Base-by-base conservation (phyloP, 2,329 filamentous ascomycete species). In the Ceratocystis colombiana region DNA sequence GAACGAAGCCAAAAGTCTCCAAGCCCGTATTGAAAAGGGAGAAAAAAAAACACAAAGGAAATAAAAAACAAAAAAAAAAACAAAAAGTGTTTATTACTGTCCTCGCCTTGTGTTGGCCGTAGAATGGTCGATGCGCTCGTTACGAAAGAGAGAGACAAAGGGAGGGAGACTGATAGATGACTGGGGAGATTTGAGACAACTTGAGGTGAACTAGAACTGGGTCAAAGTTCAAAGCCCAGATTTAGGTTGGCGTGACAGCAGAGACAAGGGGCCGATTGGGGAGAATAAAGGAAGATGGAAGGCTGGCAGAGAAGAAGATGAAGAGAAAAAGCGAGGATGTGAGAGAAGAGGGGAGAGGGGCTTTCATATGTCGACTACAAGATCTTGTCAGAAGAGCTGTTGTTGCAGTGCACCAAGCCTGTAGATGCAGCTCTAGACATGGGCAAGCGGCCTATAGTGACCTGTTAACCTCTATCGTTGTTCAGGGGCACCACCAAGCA, bases 201-300 rank as follows among this genome's bases (percentile, higher is more conserved):
- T 46, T 22, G 28, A 28, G 10, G 37, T 41, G 37, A 37, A 41
- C 37, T 41, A 4, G 41, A 53, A 53, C 48, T 53, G 20, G 46
- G 46, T 10, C 46, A 46, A 22, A 45, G 44, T 41, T 33, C 41
- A 57, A 33, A 17, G 61, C 41, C 61, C 33, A 46, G 61, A 63
- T 63, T 30, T 63, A 63, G 30, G 45, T 45, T 63, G 61, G 61
- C 61, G 41, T 50, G 41, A 63, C 41, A 63, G 53, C 28, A 30
- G 28, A 63, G 41, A 48, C 61, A 63, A 63, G 59, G 30, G n/a
- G 22, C 30, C 17, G 8, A 22, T 20, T 53, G 48, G 48, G 48
- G 20, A 10, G 22, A 53, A 5, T 53, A 53, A 53, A 22, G 48
- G 48, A n/a, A 53, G 22, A 7, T 22, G 28, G 53, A 12, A 28